Percentiles rank a stretch among this genome's conserved stretches.
phyloP scores from a whole-genome alignment of 1,284 basidiomycete species.

The Singerocomus rubriflavus region DNA sequence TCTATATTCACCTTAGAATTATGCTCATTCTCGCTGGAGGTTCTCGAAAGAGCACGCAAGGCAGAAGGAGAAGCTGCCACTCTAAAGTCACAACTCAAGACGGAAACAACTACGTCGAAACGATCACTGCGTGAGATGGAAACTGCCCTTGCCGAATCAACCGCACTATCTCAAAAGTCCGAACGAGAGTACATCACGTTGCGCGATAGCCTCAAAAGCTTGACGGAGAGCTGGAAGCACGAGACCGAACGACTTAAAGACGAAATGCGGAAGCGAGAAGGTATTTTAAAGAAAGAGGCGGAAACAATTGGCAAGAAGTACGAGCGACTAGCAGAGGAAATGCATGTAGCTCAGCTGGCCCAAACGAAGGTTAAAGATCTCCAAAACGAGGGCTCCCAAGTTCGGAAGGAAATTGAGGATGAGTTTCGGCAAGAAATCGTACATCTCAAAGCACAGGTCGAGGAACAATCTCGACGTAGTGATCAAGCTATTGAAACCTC shows the following conservation, averaged over 20 bases:
- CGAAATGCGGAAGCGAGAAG: constrained; percentile 70
- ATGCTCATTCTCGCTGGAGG: constrained; percentile 38
- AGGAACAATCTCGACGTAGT: constrained; percentile 51
- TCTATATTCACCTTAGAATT: background rate
- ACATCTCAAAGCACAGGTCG: constrained; percentile 47
- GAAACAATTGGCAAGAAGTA: constrained; percentile 67
- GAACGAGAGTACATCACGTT: constrained; percentile 77
- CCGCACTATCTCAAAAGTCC: constrained; percentile 70
- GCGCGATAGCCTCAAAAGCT: constrained; percentile 66
- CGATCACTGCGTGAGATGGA: constrained; percentile 78
- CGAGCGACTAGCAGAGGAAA: constrained; percentile 54
- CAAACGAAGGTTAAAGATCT: constrained; percentile 39
- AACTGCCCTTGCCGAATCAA: constrained; percentile 62
- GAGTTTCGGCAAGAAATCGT: constrained; percentile 48
- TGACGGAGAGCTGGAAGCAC: constrained; percentile 65
- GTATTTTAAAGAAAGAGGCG: constrained; percentile 59
- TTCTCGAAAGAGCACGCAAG: constrained; percentile 77
- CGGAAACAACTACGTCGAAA: constrained; percentile 67
- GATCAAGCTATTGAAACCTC: constrained; percentile 58
- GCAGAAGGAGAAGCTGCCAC: constrained; percentile 69
- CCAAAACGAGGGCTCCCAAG: constrained; percentile 37
- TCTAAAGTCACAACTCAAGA: constrained; percentile 68
- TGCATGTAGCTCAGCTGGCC: constrained; percentile 46
- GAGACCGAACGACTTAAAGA: constrained; percentile 64
- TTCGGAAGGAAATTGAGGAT: constrained; percentile 50